Evolutionary conservation across 805 yeast species (phyloP).

Genomic region (Kazachstania viticola): DNA sequence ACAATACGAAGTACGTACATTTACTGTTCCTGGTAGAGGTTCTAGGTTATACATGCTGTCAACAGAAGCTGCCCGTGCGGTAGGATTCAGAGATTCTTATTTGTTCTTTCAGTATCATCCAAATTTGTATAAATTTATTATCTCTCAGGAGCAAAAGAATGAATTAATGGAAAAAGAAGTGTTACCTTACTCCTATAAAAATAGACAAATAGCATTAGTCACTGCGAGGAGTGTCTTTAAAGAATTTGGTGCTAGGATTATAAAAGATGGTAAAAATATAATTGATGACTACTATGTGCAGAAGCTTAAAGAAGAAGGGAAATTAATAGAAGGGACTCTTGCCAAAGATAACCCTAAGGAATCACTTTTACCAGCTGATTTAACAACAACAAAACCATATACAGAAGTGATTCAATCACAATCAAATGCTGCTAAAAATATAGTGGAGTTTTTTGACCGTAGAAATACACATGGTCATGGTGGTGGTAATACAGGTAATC

Average conservation of each 20-base stretch:
- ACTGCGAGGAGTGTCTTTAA: constrained; percentile 82
- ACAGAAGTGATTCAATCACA: too few species aligned
- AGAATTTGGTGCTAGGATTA: constrained; percentile 82
- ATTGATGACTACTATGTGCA: constrained; percentile 81
- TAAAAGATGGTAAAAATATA: constrained; percentile 69
- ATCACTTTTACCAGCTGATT: neutral
- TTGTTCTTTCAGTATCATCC: constrained; percentile 79
- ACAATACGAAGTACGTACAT: constrained; percentile 58
- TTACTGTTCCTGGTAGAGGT: constrained; percentile 47
- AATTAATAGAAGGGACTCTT: constrained; percentile 51
- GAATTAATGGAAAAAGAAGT: constrained; percentile 71
- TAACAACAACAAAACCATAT: constrained; percentile 1
- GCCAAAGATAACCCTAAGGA: constrained; percentile 10
- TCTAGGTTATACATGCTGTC: constrained; percentile 75
- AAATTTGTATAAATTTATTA: constrained; percentile 57
- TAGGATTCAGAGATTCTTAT: constrained; percentile 89
- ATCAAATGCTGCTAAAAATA: constrained; percentile 26
- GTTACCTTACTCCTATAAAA: constrained; percentile 83
- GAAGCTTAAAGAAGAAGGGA: constrained; percentile 37
- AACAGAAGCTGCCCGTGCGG: constrained; percentile 91
- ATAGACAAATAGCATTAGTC: constrained; percentile 78
- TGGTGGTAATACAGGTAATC: constrained; percentile 1
- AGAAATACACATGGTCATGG: constrained; percentile 11
- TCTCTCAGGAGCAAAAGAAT: constrained; percentile 67
- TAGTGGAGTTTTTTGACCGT: constrained; percentile 31